Evolutionary conservation across 2,329 filamentous ascomycete species (phyloP).

Genomic region (Thelonectria rubi): DNA sequence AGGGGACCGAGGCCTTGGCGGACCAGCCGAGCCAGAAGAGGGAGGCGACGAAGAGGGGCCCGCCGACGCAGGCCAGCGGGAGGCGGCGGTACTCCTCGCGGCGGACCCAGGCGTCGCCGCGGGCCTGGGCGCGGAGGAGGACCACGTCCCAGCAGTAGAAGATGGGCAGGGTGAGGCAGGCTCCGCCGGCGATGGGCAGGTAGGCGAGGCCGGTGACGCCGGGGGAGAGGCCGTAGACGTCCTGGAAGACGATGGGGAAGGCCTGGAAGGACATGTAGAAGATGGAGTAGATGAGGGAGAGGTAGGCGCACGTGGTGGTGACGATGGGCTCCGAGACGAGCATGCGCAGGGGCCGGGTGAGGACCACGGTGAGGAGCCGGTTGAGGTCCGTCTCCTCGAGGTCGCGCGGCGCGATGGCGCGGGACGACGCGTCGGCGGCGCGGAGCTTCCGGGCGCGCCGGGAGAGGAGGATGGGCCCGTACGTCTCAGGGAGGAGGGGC

Average conservation of each 20-base stretch:
- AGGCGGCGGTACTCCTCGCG: slow-evolving; percentile 75
- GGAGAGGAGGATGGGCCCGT: slow-evolving; percentile 65
- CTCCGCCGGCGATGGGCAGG: slow-evolving; percentile 73
- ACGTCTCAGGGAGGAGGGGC: slow-evolving; percentile 72
- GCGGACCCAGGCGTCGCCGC: slow-evolving; percentile 64
- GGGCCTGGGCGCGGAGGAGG: slow-evolving; percentile 61
- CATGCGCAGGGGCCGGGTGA: slow-evolving; percentile 79
- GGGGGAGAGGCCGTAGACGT: slow-evolving; percentile 68
- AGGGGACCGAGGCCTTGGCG: slow-evolving; percentile 57
- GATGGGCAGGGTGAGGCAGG: slow-evolving; percentile 64
- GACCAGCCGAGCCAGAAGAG: slow-evolving; percentile 72
- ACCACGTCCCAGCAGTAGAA: slow-evolving; percentile 73
- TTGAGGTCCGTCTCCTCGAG: slow-evolving; percentile 65
- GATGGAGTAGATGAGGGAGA: slow-evolving; percentile 74
- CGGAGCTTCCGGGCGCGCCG: slow-evolving; percentile 66
- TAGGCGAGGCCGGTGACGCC: slow-evolving; percentile 74
- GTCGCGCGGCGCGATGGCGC: slow-evolving; percentile 69
- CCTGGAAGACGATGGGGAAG: slow-evolving; percentile 74
- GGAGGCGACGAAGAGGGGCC: slow-evolving; percentile 66
- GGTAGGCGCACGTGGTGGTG: slow-evolving; percentile 72
- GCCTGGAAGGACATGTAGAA: slow-evolving; percentile 80
- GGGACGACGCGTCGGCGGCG: slow-evolving; percentile 59
- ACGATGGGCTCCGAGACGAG: slow-evolving; percentile 77
- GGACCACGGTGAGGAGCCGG: slow-evolving; percentile 72
- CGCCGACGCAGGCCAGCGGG: slow-evolving; percentile 75